phyloP scores from a whole-genome alignment of 106 monocot species.

The Acanthochlamys bracteata region DNA sequence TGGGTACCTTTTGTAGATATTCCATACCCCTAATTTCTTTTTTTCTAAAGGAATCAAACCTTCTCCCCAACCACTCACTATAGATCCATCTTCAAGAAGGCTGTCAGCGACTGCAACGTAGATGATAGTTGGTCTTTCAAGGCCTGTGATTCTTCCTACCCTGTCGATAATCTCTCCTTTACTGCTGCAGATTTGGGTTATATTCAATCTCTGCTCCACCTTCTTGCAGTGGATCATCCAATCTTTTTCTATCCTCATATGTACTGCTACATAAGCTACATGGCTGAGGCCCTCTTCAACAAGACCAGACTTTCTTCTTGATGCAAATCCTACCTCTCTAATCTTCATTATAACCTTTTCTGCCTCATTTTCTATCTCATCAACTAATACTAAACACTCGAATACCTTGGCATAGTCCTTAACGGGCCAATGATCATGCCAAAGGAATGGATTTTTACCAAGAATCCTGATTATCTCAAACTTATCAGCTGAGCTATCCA shows the following conservation, averaged over 20 bases:
- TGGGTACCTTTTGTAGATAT: slow-evolving; percentile 55
- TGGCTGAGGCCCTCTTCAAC: not conserved
- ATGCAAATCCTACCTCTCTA: slow-evolving; percentile 23
- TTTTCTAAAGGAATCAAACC: slow-evolving; percentile 80
- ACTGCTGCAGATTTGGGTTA: slow-evolving; percentile 80
- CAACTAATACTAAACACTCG: slow-evolving; percentile 58
- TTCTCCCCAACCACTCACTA: slow-evolving; percentile 68
- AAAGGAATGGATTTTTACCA: slow-evolving; percentile 84
- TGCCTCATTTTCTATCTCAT: slow-evolving; percentile 70
- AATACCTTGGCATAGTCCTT: slow-evolving; percentile 73
- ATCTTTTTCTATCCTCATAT: slow-evolving; percentile 96
- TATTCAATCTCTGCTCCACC: slow-evolving; percentile 53
- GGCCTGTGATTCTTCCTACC: slow-evolving; percentile 30
- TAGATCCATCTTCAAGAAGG: slow-evolving; percentile 63
- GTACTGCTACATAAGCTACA: slow-evolving; percentile 73
- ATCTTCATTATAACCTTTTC: slow-evolving; percentile 60
- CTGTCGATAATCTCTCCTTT: slow-evolving; percentile 68
- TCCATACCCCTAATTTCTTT: slow-evolving; percentile 69
- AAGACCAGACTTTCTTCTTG: slow-evolving; percentile 6
- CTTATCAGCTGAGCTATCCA: slow-evolving; percentile 23
- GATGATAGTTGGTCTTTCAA: slow-evolving; percentile 42
- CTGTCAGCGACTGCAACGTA: slow-evolving; percentile 90
- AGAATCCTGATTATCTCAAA: slow-evolving; percentile 52
- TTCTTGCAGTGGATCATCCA: slow-evolving; percentile 99
- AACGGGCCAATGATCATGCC: slow-evolving; percentile 96